Base-by-base conservation (phyloP, 768 basidiomycete species). In the Mycena maculata region DNA sequence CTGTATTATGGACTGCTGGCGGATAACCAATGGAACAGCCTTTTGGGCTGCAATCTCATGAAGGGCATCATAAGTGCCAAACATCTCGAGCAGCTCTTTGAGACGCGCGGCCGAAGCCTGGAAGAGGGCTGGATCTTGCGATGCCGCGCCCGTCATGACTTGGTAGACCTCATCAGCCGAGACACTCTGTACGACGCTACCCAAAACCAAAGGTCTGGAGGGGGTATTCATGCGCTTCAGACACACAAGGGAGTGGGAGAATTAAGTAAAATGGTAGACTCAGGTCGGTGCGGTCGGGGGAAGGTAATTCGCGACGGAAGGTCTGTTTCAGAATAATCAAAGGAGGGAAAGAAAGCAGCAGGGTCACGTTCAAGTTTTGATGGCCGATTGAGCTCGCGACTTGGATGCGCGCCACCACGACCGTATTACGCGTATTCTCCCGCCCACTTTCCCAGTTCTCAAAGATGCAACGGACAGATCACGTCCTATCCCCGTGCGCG, bases 1-100 rank as follows among this genome's bases (percentile, higher is more conserved):
- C 73, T 95, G 94, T 60, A 96, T 92, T 68, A 94, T 93, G 27
- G 92, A 89, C 76, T 93, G 92, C 71, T 92, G 87, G 44, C 95
- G 88, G 54, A 95, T 85, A 18, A 80, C 80, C 39, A 91, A 76
- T 16, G 92, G 90, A n/a, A 90, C 76, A 2, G 83, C 77, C 68
- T 78, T 80, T 70, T 88, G 85, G 30, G 87, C 82, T 25, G 92
- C 92, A 76, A 95, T 93, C 69, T 90, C 86, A 70, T 92, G 88
- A 52, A 95, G 81, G 22, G 86, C 85, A 73, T 92, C 88, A 71
- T 86, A 92, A 1, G 90, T 87, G 44, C 93, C 94, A 53, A 88
- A 83, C 79, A 87, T 85, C 53, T 90, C 87, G 27, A 92, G 79
- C 76, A 93, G 83, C 68, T 85, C 77, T 72, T 92, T 92, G 66